Evolutionary conservation across 1,284 basidiomycete genomes (phyloP).

Genomic region (Uromyces viciae-fabae): DNA sequence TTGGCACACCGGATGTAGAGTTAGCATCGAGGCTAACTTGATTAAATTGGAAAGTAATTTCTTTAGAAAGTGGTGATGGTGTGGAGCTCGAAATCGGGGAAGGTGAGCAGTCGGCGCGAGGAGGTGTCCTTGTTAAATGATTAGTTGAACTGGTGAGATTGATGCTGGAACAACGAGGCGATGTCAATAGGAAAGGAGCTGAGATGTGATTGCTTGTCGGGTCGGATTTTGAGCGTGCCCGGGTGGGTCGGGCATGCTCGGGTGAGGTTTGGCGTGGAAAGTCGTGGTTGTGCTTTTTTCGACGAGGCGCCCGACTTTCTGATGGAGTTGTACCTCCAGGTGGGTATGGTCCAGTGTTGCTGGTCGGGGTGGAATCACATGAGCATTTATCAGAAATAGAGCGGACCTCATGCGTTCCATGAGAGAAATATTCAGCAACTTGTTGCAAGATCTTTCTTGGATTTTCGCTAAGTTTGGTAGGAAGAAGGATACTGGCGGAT

Average conservation of each 20-base stretch:
- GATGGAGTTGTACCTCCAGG: background rate
- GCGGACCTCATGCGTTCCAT: background rate
- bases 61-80: constrained; percentile 16
- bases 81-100: background rate
- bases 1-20: background rate
- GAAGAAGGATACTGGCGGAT: background rate
- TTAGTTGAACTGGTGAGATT: background rate
- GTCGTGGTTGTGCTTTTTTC: too few relatives aligned
- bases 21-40: background rate
- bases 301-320: background rate
- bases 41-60: constrained; percentile 11
- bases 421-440: constrained; percentile 14
- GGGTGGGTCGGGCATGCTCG: background rate
- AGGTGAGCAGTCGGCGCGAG: background rate
- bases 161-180: too few relatives aligned
- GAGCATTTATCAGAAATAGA: background rate
- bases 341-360: background rate
- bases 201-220: too few relatives aligned
- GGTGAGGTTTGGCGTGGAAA: background rate
- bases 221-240: background rate
- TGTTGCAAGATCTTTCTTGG: constrained; percentile 6
- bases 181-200: too few relatives aligned
- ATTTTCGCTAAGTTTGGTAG: constrained; percentile 21
- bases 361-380: constrained; percentile 8
- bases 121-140: background rate